Base-by-base conservation (phyloP, 768 basidiomycete genomes). In the Phanerochaete sordida region DNA sequence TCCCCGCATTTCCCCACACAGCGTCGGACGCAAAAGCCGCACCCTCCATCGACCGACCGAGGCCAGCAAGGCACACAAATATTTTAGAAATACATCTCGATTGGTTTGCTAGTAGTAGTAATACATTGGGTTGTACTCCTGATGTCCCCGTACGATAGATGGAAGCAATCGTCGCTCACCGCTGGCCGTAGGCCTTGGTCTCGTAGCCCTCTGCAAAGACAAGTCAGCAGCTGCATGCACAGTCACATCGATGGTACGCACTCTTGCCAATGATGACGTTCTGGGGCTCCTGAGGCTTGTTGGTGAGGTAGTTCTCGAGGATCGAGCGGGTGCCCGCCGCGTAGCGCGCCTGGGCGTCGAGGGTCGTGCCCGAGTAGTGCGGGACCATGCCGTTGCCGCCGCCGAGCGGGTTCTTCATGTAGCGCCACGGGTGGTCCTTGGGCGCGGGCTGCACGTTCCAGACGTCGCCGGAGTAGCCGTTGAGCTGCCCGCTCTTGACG, bases 361-460 rank as follows among this genome's bases (percentile, higher is more conserved):
- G 81, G n/a, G 91, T 92, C 7, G 91, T 92, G 31, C 92, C 91
- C 65, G 87, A 89, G 75, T 90, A 91, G 69, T 91, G 88, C 19
- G 90, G 86, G 3, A 90, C 88, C 84, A 94, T 93, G 66, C 88
- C 92, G 74, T 95, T 94, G 35, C 92, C 92, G 59, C 84, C 90
- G 23, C 85, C 87, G 3, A 89, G 81, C 19, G 84, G 81, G 77
- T 92, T 91, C 75, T 87, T 86, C 78, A 83, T 79, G 13, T 82
- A 85, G 57, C 93, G 82, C 93, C 90, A 94, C 46, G 88, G 75
- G 75, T 95, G 93, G 72, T 93, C 88, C 64, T 77, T 82, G 1
- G 91, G 90, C 11, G 92, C 87, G 28, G 93, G 93, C 68, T 94
- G 91, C 49, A 88, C 85, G 64, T 90, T 81, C 92, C 90, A 90